These are phyloP conservation scores for Serendipita sp. DNA, from an alignment of 768 basidiomycete genomes.

Conservation along the genomic window DNA sequence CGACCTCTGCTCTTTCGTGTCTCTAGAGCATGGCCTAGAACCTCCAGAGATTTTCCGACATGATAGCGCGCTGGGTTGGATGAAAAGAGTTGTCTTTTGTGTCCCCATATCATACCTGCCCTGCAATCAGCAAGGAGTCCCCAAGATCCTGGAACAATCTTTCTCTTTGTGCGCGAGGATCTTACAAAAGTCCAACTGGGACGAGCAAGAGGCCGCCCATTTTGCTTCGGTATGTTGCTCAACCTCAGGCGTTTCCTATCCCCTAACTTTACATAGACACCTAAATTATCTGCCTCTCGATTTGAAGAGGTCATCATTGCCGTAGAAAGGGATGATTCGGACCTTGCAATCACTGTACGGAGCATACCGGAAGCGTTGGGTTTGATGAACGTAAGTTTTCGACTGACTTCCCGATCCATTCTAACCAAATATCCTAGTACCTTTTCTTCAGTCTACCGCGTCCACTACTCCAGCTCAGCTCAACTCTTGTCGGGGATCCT, in stretches of 20 bases:
- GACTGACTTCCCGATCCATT: background rate
- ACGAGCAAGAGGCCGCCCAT: conserved; percentile 1
- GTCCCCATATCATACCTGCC: conserved; percentile 1
- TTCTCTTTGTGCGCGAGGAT: background rate
- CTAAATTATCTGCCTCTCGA: background rate
- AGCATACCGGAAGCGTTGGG: background rate
- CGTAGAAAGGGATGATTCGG: background rate
- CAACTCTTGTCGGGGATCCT: background rate
- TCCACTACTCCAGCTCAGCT: background rate
- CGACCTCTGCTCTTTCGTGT: background rate
- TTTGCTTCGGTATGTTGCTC: background rate
- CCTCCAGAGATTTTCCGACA: background rate
- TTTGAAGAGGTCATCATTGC: conserved; percentile 1
- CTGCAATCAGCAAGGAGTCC: background rate
- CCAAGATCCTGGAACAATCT: background rate
- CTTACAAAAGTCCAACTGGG: background rate
- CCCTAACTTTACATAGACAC: background rate
- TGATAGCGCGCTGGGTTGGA: background rate
- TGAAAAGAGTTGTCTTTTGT: background rate
- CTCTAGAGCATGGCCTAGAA: background rate
- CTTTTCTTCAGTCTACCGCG: background rate
- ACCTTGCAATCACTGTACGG: background rate
- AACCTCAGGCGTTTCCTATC: background rate
- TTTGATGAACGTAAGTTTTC: background rate
- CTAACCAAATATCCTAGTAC: background rate